Percentiles rank a stretch among this genome's conserved stretches.
phyloP scores from a whole-genome alignment of 139 green algal species.

The Coelastrella sp. region DNA sequence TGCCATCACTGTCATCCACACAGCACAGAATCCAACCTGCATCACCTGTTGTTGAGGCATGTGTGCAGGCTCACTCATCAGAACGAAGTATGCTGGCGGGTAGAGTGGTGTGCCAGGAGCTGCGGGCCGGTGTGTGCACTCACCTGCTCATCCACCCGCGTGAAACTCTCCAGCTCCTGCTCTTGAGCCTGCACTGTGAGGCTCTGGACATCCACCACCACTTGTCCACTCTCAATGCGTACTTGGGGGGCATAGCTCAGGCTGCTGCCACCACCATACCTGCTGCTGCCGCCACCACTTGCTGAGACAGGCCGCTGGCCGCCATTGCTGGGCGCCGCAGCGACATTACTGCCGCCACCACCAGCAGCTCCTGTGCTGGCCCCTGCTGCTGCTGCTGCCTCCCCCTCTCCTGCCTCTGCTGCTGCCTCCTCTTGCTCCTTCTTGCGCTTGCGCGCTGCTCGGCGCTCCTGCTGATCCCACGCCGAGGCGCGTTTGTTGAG shows the following conservation, averaged over 20 bases:
- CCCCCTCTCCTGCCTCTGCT: constrained; percentile 26
- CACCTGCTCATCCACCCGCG: constrained; percentile 46
- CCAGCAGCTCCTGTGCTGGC: not conserved
- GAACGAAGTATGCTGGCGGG: no score
- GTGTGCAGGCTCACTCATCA: not conserved
- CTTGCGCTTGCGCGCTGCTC: not conserved
- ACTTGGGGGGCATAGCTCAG: constrained; percentile 53
- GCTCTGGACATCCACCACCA: constrained; percentile 64
- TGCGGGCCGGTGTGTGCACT: not conserved
- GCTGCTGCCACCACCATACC: not conserved
- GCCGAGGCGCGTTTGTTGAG: not conserved
- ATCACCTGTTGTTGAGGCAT: not conserved
- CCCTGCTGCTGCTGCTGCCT: constrained; percentile 4
- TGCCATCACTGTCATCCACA: not conserved
- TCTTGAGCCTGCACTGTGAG: constrained; percentile 73
- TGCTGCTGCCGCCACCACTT: not conserved
- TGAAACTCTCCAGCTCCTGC: constrained; percentile 44
- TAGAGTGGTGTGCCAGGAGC: no score
- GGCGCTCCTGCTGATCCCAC: constrained; percentile 38
- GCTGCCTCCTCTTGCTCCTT: constrained; percentile 20
- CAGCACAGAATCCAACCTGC: not conserved
- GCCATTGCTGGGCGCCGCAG: not conserved
- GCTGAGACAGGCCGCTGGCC: not conserved
- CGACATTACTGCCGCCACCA: not conserved
- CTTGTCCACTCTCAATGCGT: constrained; percentile 59